These are phyloP conservation scores for Citrus mangshanensis DNA, from an alignment of 345 rosid genomes.

Conservation along the genomic window DNA sequence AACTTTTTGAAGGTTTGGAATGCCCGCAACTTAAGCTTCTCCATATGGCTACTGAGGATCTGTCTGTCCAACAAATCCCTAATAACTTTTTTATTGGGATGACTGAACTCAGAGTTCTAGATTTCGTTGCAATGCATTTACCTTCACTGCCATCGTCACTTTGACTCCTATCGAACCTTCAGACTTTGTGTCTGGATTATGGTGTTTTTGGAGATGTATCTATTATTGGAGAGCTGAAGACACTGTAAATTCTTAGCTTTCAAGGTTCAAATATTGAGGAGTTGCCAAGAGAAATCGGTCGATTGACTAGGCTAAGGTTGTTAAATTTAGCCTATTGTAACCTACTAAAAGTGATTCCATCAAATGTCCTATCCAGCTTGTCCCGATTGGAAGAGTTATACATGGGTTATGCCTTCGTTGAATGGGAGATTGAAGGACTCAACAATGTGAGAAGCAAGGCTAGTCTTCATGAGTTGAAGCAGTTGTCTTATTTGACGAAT, in stretches of 20 bases:
- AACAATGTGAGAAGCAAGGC: not conserved
- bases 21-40: conserved; percentile 22
- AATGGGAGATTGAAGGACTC: conserved; percentile 22
- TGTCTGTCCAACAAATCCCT: not conserved
- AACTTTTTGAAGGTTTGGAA: not conserved
- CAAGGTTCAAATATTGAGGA: not conserved
- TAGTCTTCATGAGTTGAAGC: conserved; percentile 22
- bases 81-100: conserved; percentile 8
- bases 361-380: conserved; percentile 12
- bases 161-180: not conserved
- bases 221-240: conserved; percentile 2
- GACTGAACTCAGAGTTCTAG: conserved; percentile 18
- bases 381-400: conserved; percentile 25
- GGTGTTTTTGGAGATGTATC: not conserved
- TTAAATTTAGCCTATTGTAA: conserved; percentile 11
- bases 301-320: conserved; percentile 5
- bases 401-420: conserved; percentile 8
- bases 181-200: conserved; percentile 12
- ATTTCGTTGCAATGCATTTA: not conserved
- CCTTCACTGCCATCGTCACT: conserved; percentile 16
- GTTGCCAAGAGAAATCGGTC: conserved; percentile 24
- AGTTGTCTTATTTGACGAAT: conserved; percentile 5
- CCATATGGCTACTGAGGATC: rapidly evolving
- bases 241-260: conserved; percentile 19
- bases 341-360: conserved; percentile 10